Percentiles rank a stretch among this genome's conserved stretches.
phyloP scores from a whole-genome alignment of 192 early-diverging fungal species.

The Backusella australiensis region DNA sequence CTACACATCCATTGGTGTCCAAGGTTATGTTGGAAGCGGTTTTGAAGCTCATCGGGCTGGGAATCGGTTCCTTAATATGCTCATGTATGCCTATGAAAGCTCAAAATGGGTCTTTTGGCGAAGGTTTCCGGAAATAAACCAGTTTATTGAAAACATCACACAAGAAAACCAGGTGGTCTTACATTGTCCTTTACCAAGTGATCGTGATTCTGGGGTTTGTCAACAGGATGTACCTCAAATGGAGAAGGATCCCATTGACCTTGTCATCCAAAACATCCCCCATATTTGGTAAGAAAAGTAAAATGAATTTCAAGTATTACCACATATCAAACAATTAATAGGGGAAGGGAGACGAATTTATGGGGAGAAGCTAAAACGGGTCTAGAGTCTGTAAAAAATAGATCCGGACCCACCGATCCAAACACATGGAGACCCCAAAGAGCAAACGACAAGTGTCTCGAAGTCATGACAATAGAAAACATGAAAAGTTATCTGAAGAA shows the following conservation, averaged over 20 bases:
- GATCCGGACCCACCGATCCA: conserved; percentile 53
- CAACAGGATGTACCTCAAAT: conserved; percentile 45
- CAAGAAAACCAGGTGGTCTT: conserved; percentile 48
- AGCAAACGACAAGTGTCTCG: conserved; percentile 65
- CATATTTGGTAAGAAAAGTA: conserved; percentile 50
- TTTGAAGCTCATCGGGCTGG: conserved; percentile 69
- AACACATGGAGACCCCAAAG: conserved; percentile 62
- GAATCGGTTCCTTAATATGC: conserved; percentile 60
- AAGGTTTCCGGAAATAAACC: conserved; percentile 61
- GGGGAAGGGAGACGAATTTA: conserved; percentile 65
- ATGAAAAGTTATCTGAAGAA: conserved; percentile 65
- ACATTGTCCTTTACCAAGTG: conserved; percentile 38
- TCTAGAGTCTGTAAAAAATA: conserved; percentile 40
- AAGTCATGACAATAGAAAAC: conserved; percentile 61
- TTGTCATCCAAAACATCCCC: conserved; percentile 70
- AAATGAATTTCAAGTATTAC: not conserved
- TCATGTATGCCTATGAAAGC: conserved; percentile 61
- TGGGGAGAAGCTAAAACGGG: conserved; percentile 55
- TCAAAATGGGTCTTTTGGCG: conserved; percentile 62
- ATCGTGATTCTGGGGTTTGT: conserved; percentile 1
- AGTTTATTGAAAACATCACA: conserved; percentile 54
- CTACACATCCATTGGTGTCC: conserved; percentile 72
- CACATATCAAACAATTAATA: not conserved
- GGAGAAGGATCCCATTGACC: conserved; percentile 61
- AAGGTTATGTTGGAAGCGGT: conserved; percentile 68